phyloP scores from a whole-genome alignment of 129 eudicot genomes.

The Chrysanthemum seticuspe region DNA sequence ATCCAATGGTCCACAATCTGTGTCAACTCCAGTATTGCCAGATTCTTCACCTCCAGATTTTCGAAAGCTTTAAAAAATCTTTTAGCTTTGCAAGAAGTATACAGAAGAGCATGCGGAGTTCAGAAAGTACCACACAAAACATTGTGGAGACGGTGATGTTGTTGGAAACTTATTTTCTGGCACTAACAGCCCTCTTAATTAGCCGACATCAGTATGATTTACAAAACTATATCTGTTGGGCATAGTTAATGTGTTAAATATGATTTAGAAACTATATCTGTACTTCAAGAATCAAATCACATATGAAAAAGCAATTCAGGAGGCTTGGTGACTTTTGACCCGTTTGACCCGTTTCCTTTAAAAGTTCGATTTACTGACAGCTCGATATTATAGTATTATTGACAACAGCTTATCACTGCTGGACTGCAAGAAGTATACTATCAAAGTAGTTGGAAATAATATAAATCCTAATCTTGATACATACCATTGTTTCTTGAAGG shows the following conservation, averaged over 20 bases:
- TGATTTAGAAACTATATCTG: not conserved
- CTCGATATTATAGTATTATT: no score
- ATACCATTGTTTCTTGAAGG: conserved; percentile 63
- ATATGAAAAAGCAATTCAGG: not conserved
- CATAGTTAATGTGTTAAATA: no score
- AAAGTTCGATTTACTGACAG: no score
- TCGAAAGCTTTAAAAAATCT: conserved; percentile 1
- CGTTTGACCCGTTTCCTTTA: not conserved
- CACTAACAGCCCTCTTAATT: conserved; percentile 84
- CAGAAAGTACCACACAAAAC: conserved; percentile 14
- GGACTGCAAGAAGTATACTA: conserved; percentile 52
- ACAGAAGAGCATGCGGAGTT: not conserved
- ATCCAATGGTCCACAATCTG: conserved; percentile 43
- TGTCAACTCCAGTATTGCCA: conserved; percentile 92
- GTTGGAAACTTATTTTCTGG: conserved; percentile 91
- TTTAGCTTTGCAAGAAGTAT: conserved; percentile 69
- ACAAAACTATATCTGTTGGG: no score
- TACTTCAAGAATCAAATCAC: not conserved
- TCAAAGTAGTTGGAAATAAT: conserved; percentile 58
- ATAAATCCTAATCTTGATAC: conserved; percentile 60
- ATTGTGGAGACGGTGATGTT: conserved; percentile 90
- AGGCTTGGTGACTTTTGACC: not conserved
- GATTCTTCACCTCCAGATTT: conserved; percentile 74
- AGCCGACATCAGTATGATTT: conserved; percentile 71
- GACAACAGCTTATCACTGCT: no score